Percentiles rank a stretch among this genome's conserved stretches.
Conservation (phyloP, 495 filamentous ascomycete species). For the Neurospora sp. region DNA sequence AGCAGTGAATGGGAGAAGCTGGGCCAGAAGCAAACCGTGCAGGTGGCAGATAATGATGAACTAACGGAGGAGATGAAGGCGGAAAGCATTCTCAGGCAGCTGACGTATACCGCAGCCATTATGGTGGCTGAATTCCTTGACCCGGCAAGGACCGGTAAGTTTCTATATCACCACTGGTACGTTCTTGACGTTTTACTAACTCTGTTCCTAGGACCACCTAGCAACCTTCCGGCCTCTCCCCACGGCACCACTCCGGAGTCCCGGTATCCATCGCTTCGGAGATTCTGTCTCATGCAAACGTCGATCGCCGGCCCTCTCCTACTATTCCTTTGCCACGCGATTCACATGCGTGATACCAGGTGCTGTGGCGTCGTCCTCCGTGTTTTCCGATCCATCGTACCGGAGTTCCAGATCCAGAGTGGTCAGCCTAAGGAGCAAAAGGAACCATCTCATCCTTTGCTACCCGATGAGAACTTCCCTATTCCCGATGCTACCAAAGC, state of each 20-base stretch:
- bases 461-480: slow-evolving; percentile 27
- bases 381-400: slow-evolving; percentile 72
- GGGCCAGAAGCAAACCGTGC: slow-evolving; percentile 41
- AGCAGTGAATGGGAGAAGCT: slow-evolving; percentile 76
- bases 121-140: slow-evolving; percentile 84
- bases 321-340: slow-evolving; percentile 80
- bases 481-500: slow-evolving; percentile 39
- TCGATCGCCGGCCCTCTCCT: slow-evolving; percentile 78
- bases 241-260: slow-evolving; percentile 4
- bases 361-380: slow-evolving; percentile 78
- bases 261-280: slow-evolving; percentile 48
- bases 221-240: background rate
- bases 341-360: slow-evolving; percentile 83
- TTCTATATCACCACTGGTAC: background rate
- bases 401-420: slow-evolving; percentile 47
- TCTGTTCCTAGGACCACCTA: background rate
- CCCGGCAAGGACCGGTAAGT: slow-evolving; percentile 50
- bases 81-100: slow-evolving; percentile 88
- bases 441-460: background rate
- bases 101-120: slow-evolving; percentile 84
- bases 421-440: background rate
- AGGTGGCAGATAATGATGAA: slow-evolving; percentile 47
- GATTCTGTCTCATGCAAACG: slow-evolving; percentile 72
- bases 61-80: slow-evolving; percentile 95
- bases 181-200: background rate